Base-by-base conservation (phyloP, 108 stramenopile genomes). In the Schizochytrium sp. region DNA sequence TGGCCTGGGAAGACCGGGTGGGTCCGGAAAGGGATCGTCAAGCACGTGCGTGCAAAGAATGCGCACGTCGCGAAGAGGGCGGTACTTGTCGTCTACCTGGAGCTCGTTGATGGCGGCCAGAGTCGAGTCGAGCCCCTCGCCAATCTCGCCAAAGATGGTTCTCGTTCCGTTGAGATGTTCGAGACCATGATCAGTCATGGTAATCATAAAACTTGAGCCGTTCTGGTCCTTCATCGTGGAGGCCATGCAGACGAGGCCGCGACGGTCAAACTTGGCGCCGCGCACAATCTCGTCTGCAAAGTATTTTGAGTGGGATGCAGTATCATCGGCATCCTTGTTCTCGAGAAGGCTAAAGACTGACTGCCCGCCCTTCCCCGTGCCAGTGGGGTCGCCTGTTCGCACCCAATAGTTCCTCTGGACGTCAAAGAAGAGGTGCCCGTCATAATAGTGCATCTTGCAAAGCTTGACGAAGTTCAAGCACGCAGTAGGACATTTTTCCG, bases 131-230 rank as follows among this genome's bases (percentile, higher is more conserved):
- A 94, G 88, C 88, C 98, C 99, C 93, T 99, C 99, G 29, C 90
- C 95, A 5, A 99, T 96, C 25, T 87, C 90, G 16, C 98, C 99
- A 58, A 99, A 91, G 1, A 97, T 95, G 2, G 95, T 92, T 45
- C 95, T 93, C 43, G 87, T 87, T 44, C 87, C 60, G 48, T 92
- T 93, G 69, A 93, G 92, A 92, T 93, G 94, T 55, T 90, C 87
- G 72, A 91, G 58, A 51, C 96, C 97, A 23, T 93, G 92, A 10
- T 76, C 92, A 44, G 91, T 89, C 87, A 97, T 88, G 4, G 98
- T 98, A 87, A 99, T 96, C 58, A 97, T 91, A 88, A 99, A 97
- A 89, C 99, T 98, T 6, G 97, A 97, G 5, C 96, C 96, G 72
- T 96, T 95, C 14, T 95, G 96, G 89, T 97, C 92, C 4, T 89